Conservation (phyloP, 257 asterid species). For the Hygrophila difformis region DNA sequence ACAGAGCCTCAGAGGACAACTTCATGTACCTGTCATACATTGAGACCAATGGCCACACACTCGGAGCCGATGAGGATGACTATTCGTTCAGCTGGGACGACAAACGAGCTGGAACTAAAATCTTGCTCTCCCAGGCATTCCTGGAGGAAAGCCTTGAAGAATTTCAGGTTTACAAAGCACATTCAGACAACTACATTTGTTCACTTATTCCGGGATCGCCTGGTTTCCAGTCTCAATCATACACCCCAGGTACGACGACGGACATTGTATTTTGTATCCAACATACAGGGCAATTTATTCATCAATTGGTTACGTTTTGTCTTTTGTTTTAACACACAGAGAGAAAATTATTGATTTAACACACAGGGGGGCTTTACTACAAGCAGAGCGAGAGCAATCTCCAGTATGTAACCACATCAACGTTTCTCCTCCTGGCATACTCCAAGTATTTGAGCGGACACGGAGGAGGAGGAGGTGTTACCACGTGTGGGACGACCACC, state of each 20-base stretch:
- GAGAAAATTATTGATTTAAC: too few relatives aligned
- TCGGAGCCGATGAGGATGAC: slow-evolving; percentile 68
- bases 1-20: slow-evolving; percentile 52
- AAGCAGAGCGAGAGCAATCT: slow-evolving; percentile 64
- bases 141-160: slow-evolving; percentile 48
- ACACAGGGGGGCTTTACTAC: slow-evolving; percentile 64
- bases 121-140: slow-evolving; percentile 65
- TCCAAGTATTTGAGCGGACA: slow-evolving; percentile 48
- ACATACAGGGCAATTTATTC: too few relatives aligned
- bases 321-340: too few relatives aligned
- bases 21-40: slow-evolving; percentile 48
- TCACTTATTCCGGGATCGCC: slow-evolving; percentile 75
- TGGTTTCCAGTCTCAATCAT: slow-evolving; percentile 72
- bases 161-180: slow-evolving; percentile 58
- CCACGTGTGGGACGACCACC: slow-evolving; percentile 44
- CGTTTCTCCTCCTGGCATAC: slow-evolving; percentile 56
- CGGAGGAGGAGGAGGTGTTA: slow-evolving; percentile 30
- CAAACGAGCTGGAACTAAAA: slow-evolving; percentile 76
- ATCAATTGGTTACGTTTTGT: too few relatives aligned
- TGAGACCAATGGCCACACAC: slow-evolving; percentile 57
- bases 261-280: too few relatives aligned
- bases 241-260: slow-evolving; percentile 54
- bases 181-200: slow-evolving; percentile 82
- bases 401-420: slow-evolving; percentile 75
- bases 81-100: slow-evolving; percentile 90